A percentile compares a stretch with the other conserved stretches of the same genome.
Evolutionary conservation across 345 rosid species (phyloP).

Genomic region (Turnera subulata): DNA sequence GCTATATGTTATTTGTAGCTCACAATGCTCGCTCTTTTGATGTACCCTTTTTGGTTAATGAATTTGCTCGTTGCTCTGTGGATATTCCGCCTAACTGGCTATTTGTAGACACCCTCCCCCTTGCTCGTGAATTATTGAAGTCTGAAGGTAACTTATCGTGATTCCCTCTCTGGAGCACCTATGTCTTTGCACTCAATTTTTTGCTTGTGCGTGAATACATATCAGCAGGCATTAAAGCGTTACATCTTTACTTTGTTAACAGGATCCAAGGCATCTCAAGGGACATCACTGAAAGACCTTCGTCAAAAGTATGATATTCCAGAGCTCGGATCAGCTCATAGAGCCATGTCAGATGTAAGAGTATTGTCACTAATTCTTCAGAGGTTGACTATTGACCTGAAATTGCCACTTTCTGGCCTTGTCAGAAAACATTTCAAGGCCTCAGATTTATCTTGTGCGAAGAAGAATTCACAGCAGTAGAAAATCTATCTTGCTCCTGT

Average conservation of each 20-base stretch:
- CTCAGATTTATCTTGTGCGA: constrained; percentile 28
- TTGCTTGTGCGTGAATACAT: background rate
- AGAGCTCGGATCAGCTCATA: constrained; percentile 41
- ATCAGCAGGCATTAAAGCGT: background rate
- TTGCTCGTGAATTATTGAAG: constrained; percentile 61
- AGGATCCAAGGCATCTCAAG: constrained; percentile 36
- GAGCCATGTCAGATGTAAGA: constrained; percentile 82
- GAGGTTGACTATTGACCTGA: constrained; percentile 56
- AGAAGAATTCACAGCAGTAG: constrained; percentile 20
- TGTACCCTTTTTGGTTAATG: constrained; percentile 63
- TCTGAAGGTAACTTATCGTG: constrained; percentile 42
- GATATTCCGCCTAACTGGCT: constrained; percentile 71
- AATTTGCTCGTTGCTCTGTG: constrained; percentile 58
- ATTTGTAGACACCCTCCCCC: constrained; percentile 61
- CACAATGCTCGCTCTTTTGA: constrained; percentile 82
- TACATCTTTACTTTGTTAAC: constrained; percentile 4
- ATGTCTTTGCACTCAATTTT: background rate
- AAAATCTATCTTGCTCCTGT: too few relatives aligned
- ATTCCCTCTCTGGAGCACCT: background rate
- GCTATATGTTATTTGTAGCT: constrained; percentile 59
- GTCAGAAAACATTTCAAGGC: constrained; percentile 43
- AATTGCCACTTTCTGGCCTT: constrained; percentile 47
- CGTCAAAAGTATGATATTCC: constrained; percentile 33
- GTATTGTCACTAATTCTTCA: constrained; percentile 58
- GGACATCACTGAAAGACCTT: constrained; percentile 42